Evolutionary conservation across 768 basidiomycete species (phyloP), one percentile per base, ranked within the genome.

Genomic region (Termitomyces sp.): DNA sequence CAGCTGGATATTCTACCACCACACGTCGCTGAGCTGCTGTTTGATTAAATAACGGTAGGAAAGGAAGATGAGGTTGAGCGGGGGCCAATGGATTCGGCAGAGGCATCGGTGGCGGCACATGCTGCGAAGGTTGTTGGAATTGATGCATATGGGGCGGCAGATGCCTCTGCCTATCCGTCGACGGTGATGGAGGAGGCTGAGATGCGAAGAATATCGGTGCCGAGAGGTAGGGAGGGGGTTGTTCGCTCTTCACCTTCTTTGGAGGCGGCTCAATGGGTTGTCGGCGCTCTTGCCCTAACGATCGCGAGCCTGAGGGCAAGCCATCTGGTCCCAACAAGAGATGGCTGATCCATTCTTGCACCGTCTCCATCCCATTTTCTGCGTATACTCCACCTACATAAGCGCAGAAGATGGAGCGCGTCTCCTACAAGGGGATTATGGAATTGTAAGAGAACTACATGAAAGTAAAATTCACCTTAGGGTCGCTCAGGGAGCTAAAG

Each of bases 21-120:
- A 88, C 74, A 46, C 85, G 78, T 41, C 87, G 81, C 63, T 89
- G 88, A 47, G 75, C 71, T 45, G 87, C 87, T 2, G 81, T 83
- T 71, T 90, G 85, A 68, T 90, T 90, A 70, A 91, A 90, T 31
- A 87, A 65, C 0, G 88, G 84, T 39, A 91, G 71, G 69, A 86
- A 88, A 15, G 88, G 82, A 18, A 82, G 68, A 52, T 76, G 73
- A 3, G 84, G 85, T 64, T 82, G 82, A n/a, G 84, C 85, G 16
- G 85, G 84, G 28, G 84, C 75, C 51, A 86, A 66, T 31, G 86
- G 84, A 68, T 88, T 89, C 13, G 76, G 67, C 37, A 73, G 64
- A 28, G 65, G 13, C 45, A 55, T 50, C n/a, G 56, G 61, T 36
- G 55, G 55, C 48, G 55, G 68, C 52, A 57, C 44, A 57, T 57